Evolutionary conservation across 306 rosid genomes (phyloP).

Genomic region (Vicia villosa): DNA sequence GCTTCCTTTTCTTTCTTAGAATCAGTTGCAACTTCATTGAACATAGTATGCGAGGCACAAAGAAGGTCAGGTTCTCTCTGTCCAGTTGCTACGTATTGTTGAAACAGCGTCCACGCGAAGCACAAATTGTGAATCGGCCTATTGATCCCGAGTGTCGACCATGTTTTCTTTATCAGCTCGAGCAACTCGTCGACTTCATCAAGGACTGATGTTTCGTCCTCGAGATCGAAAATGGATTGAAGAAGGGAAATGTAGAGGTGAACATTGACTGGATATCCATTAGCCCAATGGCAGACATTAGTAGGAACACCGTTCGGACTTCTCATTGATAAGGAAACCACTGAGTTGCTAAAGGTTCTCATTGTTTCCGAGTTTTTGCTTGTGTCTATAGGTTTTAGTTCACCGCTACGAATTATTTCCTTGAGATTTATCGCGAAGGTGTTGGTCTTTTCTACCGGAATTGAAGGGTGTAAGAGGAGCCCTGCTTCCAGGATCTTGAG

Average conservation of each 20-base stretch:
- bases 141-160: slow-evolving; percentile 80
- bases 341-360: slow-evolving; percentile 76
- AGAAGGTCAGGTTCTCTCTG: slow-evolving; percentile 74
- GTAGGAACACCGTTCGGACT: slow-evolving; percentile 56
- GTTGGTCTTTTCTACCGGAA: slow-evolving; percentile 61
- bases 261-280: slow-evolving; percentile 81
- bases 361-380: slow-evolving; percentile 82
- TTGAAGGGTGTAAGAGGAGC: slow-evolving; percentile 73
- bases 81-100: slow-evolving; percentile 66
- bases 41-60: slow-evolving; percentile 72
- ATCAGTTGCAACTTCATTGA: slow-evolving; percentile 70
- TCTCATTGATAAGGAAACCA: slow-evolving; percentile 71
- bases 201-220: slow-evolving; percentile 73
- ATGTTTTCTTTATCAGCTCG: slow-evolving; percentile 86
- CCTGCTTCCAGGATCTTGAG: slow-evolving; percentile 81
- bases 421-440: slow-evolving; percentile 60
- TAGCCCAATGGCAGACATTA: slow-evolving; percentile 91
- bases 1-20: slow-evolving; percentile 60
- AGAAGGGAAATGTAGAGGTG: slow-evolving; percentile 73
- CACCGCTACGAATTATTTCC: slow-evolving; percentile 51
- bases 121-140: slow-evolving; percentile 67
- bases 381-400: slow-evolving; percentile 63
- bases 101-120: slow-evolving; percentile 79
- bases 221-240: slow-evolving; percentile 63
- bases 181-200: slow-evolving; percentile 90